These are phyloP conservation scores for Neurospora discreta DNA, from an alignment of 495 filamentous ascomycete genomes.

Conservation along the genomic window DNA sequence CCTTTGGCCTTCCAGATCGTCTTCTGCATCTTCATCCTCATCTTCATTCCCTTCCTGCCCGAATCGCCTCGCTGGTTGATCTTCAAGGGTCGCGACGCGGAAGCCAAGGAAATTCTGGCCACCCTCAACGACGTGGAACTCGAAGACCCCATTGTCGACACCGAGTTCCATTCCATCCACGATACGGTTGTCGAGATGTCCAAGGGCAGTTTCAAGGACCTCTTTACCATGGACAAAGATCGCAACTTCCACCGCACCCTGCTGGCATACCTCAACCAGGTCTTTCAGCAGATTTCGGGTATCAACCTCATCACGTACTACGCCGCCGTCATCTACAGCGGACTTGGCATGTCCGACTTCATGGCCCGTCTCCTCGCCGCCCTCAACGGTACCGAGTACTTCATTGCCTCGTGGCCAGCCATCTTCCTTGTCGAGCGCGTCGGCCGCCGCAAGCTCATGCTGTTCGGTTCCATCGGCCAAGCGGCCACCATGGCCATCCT, in stretches of 20 bases:
- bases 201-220: slow-evolving; percentile 52
- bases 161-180: slow-evolving; percentile 62
- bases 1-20: slow-evolving; percentile 57
- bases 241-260: slow-evolving; percentile 55
- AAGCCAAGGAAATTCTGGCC: slow-evolving; percentile 49
- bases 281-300: slow-evolving; percentile 28
- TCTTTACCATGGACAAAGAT: slow-evolving; percentile 61
- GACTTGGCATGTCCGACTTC: slow-evolving; percentile 36
- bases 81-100: slow-evolving; percentile 34
- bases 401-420: slow-evolving; percentile 59
- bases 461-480: slow-evolving; percentile 63
- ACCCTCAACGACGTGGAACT: slow-evolving; percentile 44
- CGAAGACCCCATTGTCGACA: slow-evolving; percentile 44
- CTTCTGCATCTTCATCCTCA: slow-evolving; percentile 45
- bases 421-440: slow-evolving; percentile 51
- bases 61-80: slow-evolving; percentile 56
- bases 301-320: slow-evolving; percentile 74
- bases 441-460: slow-evolving; percentile 60
- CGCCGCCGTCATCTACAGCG: slow-evolving; percentile 52
- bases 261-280: slow-evolving; percentile 5
- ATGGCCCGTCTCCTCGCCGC: slow-evolving; percentile 59
- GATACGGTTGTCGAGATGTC: slow-evolving; percentile 64
- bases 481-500: slow-evolving; percentile 57
- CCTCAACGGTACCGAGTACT: slow-evolving; percentile 64
- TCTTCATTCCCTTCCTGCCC: slow-evolving; percentile 46